phyloP scores from a whole-genome alignment of 2,329 filamentous ascomycete genomes.

The Teratosphaeria epicoccoides region DNA sequence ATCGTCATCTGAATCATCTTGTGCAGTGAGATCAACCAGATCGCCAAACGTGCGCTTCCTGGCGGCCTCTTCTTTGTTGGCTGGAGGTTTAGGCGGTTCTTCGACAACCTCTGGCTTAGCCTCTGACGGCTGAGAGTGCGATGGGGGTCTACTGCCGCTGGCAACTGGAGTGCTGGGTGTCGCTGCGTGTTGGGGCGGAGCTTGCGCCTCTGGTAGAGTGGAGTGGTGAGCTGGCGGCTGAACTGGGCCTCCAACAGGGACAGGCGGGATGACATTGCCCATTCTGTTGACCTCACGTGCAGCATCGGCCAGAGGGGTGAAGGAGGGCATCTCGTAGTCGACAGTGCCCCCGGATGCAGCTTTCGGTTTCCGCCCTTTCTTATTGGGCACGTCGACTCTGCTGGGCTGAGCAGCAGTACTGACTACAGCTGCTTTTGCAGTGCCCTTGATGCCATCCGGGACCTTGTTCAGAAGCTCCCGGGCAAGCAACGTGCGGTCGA shows the following conservation, averaged over 20 bases:
- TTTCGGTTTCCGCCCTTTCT: constrained; percentile 8
- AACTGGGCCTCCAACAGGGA: constrained; percentile 4
- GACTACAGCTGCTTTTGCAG: constrained; percentile 2
- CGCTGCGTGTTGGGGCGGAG: not conserved
- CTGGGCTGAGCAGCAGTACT: constrained; percentile 9
- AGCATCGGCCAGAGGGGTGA: constrained; percentile 17
- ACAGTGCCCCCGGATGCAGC: constrained; percentile 11
- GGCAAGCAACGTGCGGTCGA: constrained; percentile 45
- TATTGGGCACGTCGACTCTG: constrained; percentile 9
- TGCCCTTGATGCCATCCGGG: constrained; percentile 20
- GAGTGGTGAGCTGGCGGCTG: constrained; percentile 1
- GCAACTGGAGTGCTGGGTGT: not conserved
- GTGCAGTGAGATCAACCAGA: constrained; percentile 41
- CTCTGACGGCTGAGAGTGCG: constrained; percentile 7
- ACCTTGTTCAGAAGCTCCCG: constrained; percentile 38
- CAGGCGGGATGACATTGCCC: not conserved
- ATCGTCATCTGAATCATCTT: constrained; percentile 37
- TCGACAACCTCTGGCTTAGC: constrained; percentile 14
- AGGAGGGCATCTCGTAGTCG: constrained; percentile 17
- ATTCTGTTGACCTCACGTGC: constrained; percentile 16
- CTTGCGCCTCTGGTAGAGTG: not conserved
- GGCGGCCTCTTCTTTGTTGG: constrained; percentile 45
- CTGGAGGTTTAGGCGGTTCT: constrained; percentile 23
- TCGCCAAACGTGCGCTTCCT: constrained; percentile 45
- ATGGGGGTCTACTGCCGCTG: constrained; percentile 1